phyloP scores from a whole-genome alignment of 805 yeast species.

The Monosporozyma siamensis region DNA sequence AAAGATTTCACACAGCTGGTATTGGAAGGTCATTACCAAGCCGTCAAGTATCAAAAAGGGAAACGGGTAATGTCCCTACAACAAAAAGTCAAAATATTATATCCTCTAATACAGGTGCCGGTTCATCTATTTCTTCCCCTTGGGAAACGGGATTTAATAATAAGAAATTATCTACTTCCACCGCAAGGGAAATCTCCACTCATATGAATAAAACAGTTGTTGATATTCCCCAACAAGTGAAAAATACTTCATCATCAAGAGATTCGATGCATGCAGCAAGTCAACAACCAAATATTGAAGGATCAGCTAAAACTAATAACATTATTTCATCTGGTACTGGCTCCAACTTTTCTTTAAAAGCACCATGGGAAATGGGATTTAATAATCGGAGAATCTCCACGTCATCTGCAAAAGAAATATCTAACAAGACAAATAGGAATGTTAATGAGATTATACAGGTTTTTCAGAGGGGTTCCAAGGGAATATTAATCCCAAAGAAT shows the following conservation, averaged over 20 bases:
- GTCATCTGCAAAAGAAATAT: not conserved
- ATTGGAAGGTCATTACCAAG: not conserved
- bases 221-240: not conserved
- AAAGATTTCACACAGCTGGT: not conserved
- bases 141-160: conserved; percentile 1
- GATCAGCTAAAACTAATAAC: no score
- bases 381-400: not conserved
- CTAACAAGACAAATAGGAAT: not conserved
- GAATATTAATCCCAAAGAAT: no score
- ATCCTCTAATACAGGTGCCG: not conserved
- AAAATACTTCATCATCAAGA: no score
- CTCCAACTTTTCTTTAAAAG: not conserved
- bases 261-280: no score
- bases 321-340: not conserved
- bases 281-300: no score
- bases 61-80: no score
- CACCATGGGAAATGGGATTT: not conserved
- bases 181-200: not conserved
- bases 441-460: not conserved
- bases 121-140: not conserved
- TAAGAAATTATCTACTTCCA: conserved; percentile 1
- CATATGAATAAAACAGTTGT: not conserved
- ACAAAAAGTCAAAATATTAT: no score
- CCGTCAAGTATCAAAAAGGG: not conserved
- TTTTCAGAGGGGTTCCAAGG: not conserved